Base-by-base conservation (phyloP, 148 eudicot genomes). In the Beta vulgaris region DNA sequence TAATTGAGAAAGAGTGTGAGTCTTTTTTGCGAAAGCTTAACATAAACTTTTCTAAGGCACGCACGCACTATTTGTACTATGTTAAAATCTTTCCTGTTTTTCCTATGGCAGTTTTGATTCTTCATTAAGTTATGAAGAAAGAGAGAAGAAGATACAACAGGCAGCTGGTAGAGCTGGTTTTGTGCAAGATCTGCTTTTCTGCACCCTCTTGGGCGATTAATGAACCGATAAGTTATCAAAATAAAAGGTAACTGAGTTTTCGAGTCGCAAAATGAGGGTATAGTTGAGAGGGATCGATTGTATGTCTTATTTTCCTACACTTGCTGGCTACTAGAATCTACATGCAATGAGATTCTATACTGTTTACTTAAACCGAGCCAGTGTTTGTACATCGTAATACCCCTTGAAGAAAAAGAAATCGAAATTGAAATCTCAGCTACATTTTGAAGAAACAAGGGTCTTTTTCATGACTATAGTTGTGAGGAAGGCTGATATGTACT, bases 131-230 rank as follows among this genome's bases (percentile, higher is more conserved):
- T 54, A 18, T 12, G 98, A 93, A 85, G 98, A 91, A 86, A 82
- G 90, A 72, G 88, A 91, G 79, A 86, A 84, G 75, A 87, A 85
- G 85, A 85, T 87, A 80, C 84, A 62, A 70, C 91, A 91, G 78
- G 94, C 90, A 35, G 72, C 90, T 15, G 93, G 88, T 80, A 87
- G 91, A 84, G 92, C 98, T 26, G 88, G 80, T 42, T 93, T 93
- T 80, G 86, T 91, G 57, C 98, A 90, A 86, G 97, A 93, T 78
- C 80, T 93, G 79, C 76, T 93, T 35, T 77, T 83, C 69, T 89
- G 97, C 78, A 86, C 93, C 44, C 84, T 93, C 66, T 74, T 91
- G 59, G 84, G 64, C 28, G 94, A 93, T 79, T 90, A 88, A 77
- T 12, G 35, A 72, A 65, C 59, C 74, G 21, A 23, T 12, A 25